phyloP scores from a whole-genome alignment of 179 eudicot genomes.

The Corrigiola litoralis region DNA sequence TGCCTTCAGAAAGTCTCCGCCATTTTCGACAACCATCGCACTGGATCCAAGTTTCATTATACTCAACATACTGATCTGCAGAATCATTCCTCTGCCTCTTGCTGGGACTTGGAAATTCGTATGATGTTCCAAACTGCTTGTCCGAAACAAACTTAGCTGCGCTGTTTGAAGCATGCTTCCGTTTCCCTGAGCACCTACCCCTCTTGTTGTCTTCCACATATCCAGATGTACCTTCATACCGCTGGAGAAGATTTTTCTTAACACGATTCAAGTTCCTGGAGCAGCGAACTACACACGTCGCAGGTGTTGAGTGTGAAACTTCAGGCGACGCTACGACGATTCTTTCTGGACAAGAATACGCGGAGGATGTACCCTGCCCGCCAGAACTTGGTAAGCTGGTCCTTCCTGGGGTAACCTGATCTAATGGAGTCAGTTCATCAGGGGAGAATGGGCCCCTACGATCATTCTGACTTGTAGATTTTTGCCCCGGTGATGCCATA shows the following conservation, averaged over 20 bases:
- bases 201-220: constrained; percentile 23
- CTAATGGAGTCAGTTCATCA: constrained; percentile 43
- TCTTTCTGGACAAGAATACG: constrained; percentile 28
- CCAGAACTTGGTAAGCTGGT: constrained; percentile 15
- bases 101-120: constrained; percentile 14
- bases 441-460: constrained; percentile 55
- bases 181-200: constrained; percentile 28
- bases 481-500: constrained; percentile 30
- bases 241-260: constrained; percentile 57
- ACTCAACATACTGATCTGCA: constrained; percentile 20
- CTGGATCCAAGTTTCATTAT: constrained; percentile 79
- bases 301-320: constrained; percentile 25
- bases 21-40: constrained; percentile 93
- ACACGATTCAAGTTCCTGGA: constrained; percentile 40
- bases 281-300: constrained; percentile 23
- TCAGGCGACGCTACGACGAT: constrained; percentile 20
- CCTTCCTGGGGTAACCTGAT: constrained; percentile 24
- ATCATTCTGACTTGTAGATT: constrained; percentile 36
- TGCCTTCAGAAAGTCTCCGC: constrained; percentile 61
- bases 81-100: constrained; percentile 38
- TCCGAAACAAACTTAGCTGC: constrained; percentile 3
- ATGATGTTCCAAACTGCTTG: constrained; percentile 22
- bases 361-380: constrained; percentile 22
- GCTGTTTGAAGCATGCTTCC: constrained; percentile 37
- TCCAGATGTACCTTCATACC: constrained; percentile 34